phyloP scores from a whole-genome alignment of 176 grass and related monocot species.

The Raddia guianensis region DNA sequence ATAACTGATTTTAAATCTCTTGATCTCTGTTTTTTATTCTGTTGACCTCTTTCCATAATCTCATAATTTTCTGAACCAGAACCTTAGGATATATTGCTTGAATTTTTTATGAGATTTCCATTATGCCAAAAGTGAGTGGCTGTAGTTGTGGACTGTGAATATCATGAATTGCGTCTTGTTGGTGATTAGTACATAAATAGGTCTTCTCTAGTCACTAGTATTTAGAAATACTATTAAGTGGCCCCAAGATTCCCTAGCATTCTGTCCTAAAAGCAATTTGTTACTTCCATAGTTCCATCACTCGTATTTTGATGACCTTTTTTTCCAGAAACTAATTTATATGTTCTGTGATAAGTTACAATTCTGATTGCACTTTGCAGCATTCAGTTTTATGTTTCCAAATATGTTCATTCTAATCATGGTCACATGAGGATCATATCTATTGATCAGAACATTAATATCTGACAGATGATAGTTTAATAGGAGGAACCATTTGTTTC shows the following conservation, averaged over 20 bases:
- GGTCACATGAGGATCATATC: conserved; percentile 19
- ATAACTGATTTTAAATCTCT: neutral
- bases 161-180: neutral
- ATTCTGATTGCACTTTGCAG: conserved; percentile 3
- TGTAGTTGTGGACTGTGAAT: conserved; percentile 2
- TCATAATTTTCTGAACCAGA: conserved; percentile 27
- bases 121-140: neutral
- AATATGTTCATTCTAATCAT: conserved; percentile 3
- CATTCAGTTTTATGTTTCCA: conserved; percentile 24
- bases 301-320: neutral
- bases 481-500: conserved; percentile 8
- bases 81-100: conserved; percentile 8
- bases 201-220: conserved; percentile 2
- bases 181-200: neutral
- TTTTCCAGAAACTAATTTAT: conserved; percentile 10
- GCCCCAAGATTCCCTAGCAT: neutral
- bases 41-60: neutral
- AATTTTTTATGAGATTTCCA: neutral
- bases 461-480: conserved; percentile 16
- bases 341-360: conserved; percentile 11
- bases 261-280: neutral
- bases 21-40: neutral
- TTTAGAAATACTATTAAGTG: neutral
- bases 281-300: neutral
- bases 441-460: conserved; percentile 26